phyloP scores from a whole-genome alignment of 208 protist genomes.

The Wallacemonas collosoma region DNA sequence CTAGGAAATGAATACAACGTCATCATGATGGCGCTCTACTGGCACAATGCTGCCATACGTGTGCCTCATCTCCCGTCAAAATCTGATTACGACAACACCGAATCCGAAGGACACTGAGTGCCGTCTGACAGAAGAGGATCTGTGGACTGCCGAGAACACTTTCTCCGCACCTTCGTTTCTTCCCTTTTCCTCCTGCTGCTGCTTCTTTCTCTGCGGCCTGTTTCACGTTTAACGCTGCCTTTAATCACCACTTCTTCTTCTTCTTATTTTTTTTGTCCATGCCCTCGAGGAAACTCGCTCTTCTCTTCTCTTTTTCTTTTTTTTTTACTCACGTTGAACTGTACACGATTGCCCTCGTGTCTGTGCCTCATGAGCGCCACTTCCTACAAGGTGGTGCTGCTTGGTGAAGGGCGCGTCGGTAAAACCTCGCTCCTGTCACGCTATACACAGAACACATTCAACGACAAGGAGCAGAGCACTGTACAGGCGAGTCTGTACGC shows the following conservation, averaged over 20 bases:
- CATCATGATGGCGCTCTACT: too few species aligned
- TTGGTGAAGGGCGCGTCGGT: constrained; percentile 84
- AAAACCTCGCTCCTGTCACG: constrained; percentile 83
- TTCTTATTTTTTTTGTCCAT: background rate
- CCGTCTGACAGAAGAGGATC: too few species aligned
- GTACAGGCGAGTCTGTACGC: constrained; percentile 72
- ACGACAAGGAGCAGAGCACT: constrained; percentile 61
- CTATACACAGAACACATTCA: constrained; percentile 74
- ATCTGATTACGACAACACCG: too few species aligned
- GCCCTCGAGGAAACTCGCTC: background rate
- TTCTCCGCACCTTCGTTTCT: too few species aligned
- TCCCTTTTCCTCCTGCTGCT: too few species aligned
- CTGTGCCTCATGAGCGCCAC: constrained; percentile 16
- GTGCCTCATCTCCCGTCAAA: too few species aligned
- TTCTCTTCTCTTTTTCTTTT: constrained; percentile 12
- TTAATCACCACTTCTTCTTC: background rate
- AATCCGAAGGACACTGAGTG: too few species aligned
- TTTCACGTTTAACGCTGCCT: background rate
- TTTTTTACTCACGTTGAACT: constrained; percentile 2
- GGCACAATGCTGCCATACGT: too few species aligned
- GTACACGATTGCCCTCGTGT: too few species aligned
- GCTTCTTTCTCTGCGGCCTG: too few species aligned
- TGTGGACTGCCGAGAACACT: too few species aligned
- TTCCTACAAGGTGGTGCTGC: constrained; percentile 76
- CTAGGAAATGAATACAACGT: too few species aligned